Percentiles rank a stretch among this genome's conserved stretches.
These are phyloP conservation scores for Ogataea pilisensis DNA, from an alignment of 805 yeast species.

Conservation along the genomic window DNA sequence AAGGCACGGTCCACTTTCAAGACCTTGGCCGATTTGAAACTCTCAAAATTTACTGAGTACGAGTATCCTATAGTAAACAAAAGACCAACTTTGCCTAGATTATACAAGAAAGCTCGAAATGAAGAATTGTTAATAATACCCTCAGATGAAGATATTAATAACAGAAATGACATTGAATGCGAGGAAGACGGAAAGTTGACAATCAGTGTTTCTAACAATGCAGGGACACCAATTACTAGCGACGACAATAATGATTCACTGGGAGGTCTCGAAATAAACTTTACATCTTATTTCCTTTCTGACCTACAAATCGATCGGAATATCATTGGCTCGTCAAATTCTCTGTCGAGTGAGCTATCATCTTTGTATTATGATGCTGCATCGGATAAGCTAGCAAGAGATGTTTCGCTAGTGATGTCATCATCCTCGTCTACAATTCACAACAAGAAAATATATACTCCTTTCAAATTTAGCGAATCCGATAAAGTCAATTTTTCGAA, in stretches of 20 bases:
- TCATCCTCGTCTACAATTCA: too few species aligned
- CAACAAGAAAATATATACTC: too few species aligned
- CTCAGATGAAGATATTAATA: background rate
- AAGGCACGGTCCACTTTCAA: conserved; percentile 16
- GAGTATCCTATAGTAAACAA: conserved; percentile 6
- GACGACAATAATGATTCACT: background rate
- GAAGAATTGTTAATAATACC: background rate
- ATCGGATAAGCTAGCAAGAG: background rate
- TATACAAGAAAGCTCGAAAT: conserved; percentile 1
- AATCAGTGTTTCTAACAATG: too few species aligned
- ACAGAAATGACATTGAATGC: background rate
- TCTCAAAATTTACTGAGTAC: conserved; percentile 7
- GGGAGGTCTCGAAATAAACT: conserved; percentile 1
- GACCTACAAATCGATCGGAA: conserved; percentile 1
- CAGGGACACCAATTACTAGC: background rate
- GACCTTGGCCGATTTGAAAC: conserved; percentile 16
- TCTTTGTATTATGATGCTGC: background rate
- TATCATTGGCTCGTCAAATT: background rate
- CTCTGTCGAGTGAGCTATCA: background rate
- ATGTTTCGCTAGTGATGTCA: background rate
- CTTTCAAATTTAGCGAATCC: background rate
- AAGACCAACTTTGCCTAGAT: conserved; percentile 22
- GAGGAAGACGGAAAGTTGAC: conserved; percentile 1
- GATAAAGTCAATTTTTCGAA: conserved; percentile 35
- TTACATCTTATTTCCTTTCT: background rate